Evolutionary conservation across 306 rosid genomes (phyloP).

Genomic region (Malus fusca): DNA sequence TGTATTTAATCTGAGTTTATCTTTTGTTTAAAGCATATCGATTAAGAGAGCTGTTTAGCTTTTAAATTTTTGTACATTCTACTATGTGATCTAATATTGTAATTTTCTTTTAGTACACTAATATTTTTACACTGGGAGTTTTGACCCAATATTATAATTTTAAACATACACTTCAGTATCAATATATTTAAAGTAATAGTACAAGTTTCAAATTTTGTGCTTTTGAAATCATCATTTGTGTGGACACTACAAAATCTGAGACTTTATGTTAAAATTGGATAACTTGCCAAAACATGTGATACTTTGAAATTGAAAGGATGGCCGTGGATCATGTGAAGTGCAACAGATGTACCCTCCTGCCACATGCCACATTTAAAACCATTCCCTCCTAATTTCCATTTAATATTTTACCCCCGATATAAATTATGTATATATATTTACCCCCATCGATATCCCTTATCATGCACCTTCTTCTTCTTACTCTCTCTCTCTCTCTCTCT

Average conservation of each 20-base stretch:
- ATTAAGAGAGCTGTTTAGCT: no score
- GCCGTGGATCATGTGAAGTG: slow-evolving; percentile 87
- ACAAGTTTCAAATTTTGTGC: not conserved
- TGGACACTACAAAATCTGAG: not conserved
- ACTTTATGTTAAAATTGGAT: not conserved
- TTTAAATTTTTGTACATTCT: no score
- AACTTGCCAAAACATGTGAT: slow-evolving; percentile 60
- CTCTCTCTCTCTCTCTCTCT: not conserved
- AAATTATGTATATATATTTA: not conserved
- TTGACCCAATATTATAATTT: no score
- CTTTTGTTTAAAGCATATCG: no score
- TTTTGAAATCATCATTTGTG: not conserved
- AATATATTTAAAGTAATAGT: no score
- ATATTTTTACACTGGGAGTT: no score
- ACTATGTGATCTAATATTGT: no score
- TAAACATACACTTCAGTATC: no score
- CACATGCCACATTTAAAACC: slow-evolving; percentile 50
- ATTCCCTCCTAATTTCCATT: not conserved
- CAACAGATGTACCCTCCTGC: slow-evolving; percentile 30
- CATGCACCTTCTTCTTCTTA: slow-evolving; percentile 1
- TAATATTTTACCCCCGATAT: not conserved
- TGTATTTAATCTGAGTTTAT: no score
- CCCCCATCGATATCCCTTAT: not conserved
- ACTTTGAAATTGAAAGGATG: slow-evolving; percentile 22
- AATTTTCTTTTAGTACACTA: no score